These are phyloP conservation scores for Chlamydomonas schloesseri DNA, from an alignment of 139 green algal species.

Conservation along the genomic window DNA sequence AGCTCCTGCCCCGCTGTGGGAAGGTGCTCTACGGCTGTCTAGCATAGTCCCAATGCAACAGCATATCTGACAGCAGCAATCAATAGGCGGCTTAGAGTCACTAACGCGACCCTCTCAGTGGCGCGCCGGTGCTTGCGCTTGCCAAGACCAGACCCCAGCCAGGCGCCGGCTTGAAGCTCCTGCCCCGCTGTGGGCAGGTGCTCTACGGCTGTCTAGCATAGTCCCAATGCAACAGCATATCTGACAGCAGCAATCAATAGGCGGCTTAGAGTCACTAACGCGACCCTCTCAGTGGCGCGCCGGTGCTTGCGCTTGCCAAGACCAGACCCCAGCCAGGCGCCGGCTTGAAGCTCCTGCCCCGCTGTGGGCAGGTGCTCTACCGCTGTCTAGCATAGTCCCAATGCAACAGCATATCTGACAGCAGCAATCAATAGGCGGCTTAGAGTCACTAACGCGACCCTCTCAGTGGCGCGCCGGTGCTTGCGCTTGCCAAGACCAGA, in stretches of 20 bases:
- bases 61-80: too few relatives aligned
- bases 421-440: not conserved
- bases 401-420: not conserved
- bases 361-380: too few relatives aligned
- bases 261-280: slow-evolving; percentile 41
- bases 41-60: not conserved
- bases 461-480: not conserved
- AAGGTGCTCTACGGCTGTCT: not conserved
- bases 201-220: not conserved
- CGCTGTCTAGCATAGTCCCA: not conserved
- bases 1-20: not conserved
- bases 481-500: not conserved
- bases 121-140: slow-evolving; percentile 30
- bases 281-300: slow-evolving; percentile 14
- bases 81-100: slow-evolving; percentile 27
- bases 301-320: slow-evolving; percentile 35
- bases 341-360: not conserved
- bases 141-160: slow-evolving; percentile 6
- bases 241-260: not conserved
- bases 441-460: not conserved
- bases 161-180: not conserved
- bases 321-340: not conserved
- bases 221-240: not conserved
- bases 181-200: not conserved
- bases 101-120: slow-evolving; percentile 7